Base-by-base conservation (phyloP, 2,329 filamentous ascomycete species). In the Ambrosiella xylebori region DNA sequence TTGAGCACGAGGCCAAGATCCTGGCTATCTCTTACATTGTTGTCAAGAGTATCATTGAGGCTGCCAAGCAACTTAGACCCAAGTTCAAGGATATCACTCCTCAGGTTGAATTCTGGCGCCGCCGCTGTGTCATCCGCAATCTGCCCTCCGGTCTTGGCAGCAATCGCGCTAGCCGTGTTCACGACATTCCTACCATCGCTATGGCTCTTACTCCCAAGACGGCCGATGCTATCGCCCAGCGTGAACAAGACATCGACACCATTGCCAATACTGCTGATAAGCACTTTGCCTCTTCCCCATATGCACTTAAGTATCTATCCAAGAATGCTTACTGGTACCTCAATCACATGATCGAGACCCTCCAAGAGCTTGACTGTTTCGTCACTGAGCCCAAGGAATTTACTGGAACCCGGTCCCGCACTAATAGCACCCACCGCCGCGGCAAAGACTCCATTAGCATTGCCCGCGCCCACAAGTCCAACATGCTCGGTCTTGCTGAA, bases 11-110 rank as follows among this genome's bases (percentile, higher is more conserved):
- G 37, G 50, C 49, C 40, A 39, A 12, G 17, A 45, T 60, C 36
- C 35, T 60, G 19, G 59, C 55, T 35, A 57, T 55, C 37, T 55
- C 41, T 52, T 60, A 57, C 51, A 54, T 52, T 7, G 45, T 60
- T 1, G 44, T 60, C 17, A 35, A 50, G 15, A 38, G 27, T 15
- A 44, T 60, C 11, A 41, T n/a, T 41, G 44, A 17, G 19, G 8
- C n/a, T 17, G 44, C 7, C 11, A 47, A 57, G 8, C 36, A 57
- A 13, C 37, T 57, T 13, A 41, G 55, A n/a, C n/a, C 50, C 38
- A 60, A 60, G 44, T n/a, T 60, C 36, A 27, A 41, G 38, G 47
- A 54, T 12, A 19, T n/a, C 52, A 27, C 27, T 27, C 36, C 36
- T 27, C 15, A 54, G n/a, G 36, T 49, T 8, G 55, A 57, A n/a